Base-by-base conservation (phyloP, 164 flowering plant genomes). In the Piper betle region DNA sequence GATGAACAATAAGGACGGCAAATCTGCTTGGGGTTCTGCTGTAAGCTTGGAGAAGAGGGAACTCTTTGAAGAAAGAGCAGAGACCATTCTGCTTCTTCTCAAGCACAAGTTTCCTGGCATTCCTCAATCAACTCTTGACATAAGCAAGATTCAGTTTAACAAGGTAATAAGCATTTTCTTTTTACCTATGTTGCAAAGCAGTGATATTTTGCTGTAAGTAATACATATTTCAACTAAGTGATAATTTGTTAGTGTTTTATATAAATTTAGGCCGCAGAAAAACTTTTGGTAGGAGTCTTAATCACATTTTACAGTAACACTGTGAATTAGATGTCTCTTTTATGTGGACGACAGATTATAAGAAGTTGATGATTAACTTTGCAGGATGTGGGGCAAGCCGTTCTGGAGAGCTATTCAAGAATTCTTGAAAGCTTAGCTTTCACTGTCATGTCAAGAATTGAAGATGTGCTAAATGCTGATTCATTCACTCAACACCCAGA, bases 341-440 rank as follows among this genome's bases (percentile, higher is more conserved):
- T 53, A 0, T 17, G 18, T 52, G 18, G 5, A 46, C 57, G 11
- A 3, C 13, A 55, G 13, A n/a, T 17, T 9, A 17, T 20, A n/a
- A 20, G 0, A 9, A 16, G 3, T 20, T 20, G 16, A 20, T 25
- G 33, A 25, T 25, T 25, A 53, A 54, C 20, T 65, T 38, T 62
- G 60, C 82, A 91, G 98, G 98, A 91, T 77, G 83, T 88, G 15
- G 96, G 98, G 25, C 83, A 84, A 38, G 75, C 98, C 10, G 64
- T 88, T 37, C 77, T 88, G 1, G 98, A 91, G 77, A 82, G 96
- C 79, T 91, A 91, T 59, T 91, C 97, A 20, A 85, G 97, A 71
- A 72, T 91, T 61, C 73, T 91, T 40, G 98, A 91, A 68, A 88
- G 85, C 77, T 77, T 91, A 74, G 98, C 98, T 4, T 80, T 38